A percentile compares a stretch with the other conserved stretches of the same genome.
Evolutionary conservation across 805 yeast species (phyloP).

Genomic region (Suhomyces tanzawaensis): DNA sequence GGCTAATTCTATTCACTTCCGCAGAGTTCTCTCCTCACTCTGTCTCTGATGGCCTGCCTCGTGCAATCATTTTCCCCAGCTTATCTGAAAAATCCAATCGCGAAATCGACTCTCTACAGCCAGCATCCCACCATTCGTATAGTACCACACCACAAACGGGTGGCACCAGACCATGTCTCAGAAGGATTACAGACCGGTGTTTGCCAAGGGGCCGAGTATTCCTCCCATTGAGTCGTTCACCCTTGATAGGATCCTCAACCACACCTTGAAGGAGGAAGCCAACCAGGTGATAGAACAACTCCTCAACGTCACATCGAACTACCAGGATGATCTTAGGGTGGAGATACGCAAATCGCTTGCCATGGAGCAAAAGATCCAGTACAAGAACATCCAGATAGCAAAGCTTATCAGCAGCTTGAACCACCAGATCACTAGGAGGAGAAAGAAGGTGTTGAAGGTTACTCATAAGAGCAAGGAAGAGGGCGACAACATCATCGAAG

Average conservation of each 20-base stretch:
- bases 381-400: conserved; percentile 36
- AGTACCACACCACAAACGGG: too few species aligned
- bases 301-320: conserved; percentile 26
- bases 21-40: too few species aligned
- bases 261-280: conserved; percentile 25
- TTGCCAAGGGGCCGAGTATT: conserved; percentile 10
- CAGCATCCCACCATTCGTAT: too few species aligned
- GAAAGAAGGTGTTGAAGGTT: conserved; percentile 7
- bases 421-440: conserved; percentile 12
- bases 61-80: too few species aligned
- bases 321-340: conserved; percentile 34
- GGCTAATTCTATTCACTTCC: too few species aligned
- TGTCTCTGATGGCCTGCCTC: too few species aligned
- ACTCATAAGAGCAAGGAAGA: conserved; percentile 1
- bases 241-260: conserved; percentile 27
- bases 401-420: conserved; percentile 24
- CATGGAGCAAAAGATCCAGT: conserved; percentile 40
- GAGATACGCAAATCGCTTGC: conserved; percentile 34
- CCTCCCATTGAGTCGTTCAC: conserved; percentile 33
- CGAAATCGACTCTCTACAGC: too few species aligned
- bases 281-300: conserved; percentile 28
- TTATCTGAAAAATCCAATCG: too few species aligned
- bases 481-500: conserved; percentile 2
- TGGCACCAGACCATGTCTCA: neutral
- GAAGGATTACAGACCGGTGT: conserved; percentile 14